A percentile compares a stretch with the other conserved stretches of the same genome.
Conservation (phyloP, 2,329 filamentous ascomycete species). For the Neurospora sp. region DNA sequence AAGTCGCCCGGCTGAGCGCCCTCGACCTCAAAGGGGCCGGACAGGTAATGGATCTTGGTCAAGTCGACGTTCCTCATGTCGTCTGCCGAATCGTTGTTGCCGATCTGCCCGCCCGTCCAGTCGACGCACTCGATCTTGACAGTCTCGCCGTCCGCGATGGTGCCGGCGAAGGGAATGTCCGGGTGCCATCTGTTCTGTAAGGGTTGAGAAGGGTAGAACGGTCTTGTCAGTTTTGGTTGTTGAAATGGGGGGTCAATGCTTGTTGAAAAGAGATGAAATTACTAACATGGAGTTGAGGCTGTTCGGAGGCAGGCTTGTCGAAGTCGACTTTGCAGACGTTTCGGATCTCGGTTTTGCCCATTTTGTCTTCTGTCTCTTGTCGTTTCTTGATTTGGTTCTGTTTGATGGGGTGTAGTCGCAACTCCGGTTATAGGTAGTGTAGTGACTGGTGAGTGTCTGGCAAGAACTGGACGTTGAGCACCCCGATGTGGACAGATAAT, state of each 20-base stretch:
- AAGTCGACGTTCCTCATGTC: slow-evolving; percentile 79
- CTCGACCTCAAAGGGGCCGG: slow-evolving; percentile 80
- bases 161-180: slow-evolving; percentile 65
- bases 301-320: slow-evolving; percentile 60
- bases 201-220: neutral
- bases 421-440: neutral
- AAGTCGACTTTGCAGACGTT: slow-evolving; percentile 66
- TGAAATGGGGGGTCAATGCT: neutral
- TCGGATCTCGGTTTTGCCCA: slow-evolving; percentile 45
- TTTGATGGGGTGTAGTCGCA: neutral
- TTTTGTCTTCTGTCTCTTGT: slow-evolving; percentile 11
- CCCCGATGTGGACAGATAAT: neutral
- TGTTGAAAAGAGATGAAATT: neutral
- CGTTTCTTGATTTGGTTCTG: neutral
- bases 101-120: slow-evolving; percentile 77
- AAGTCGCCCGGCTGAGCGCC: slow-evolving; percentile 78
- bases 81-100: slow-evolving; percentile 83
- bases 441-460: neutral
- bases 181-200: slow-evolving; percentile 84
- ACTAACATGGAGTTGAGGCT: slow-evolving; percentile 60
- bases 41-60: slow-evolving; percentile 78
- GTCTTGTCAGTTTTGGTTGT: neutral
- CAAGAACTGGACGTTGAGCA: neutral
- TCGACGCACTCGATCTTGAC: slow-evolving; percentile 92
- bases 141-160: slow-evolving; percentile 72